Base-by-base conservation (phyloP, 805 yeast species). In the Monosporozyma servazzii region DNA sequence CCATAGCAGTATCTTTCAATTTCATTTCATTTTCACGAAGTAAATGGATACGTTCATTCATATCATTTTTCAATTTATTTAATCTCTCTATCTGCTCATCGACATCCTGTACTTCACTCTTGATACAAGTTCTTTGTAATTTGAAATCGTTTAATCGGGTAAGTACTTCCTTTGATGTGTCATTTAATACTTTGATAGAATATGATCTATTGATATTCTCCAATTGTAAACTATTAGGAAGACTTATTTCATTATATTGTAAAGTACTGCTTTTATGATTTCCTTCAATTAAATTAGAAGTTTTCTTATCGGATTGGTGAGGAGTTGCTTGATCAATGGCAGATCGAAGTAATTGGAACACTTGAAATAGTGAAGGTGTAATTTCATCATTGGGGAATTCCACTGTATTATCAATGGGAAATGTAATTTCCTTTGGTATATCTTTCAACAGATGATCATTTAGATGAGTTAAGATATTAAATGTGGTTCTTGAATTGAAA, bases 331-430 rank as follows among this genome's bases (percentile, higher is more conserved):
- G 18, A 10, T 15, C 74, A 64, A 71, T 1, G 81, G 80, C 36
- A 75, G 62, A 2, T 78, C 71, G 6, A 0, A 78, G 71, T 3
- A 88, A 86, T 58, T 74, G 73, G 61, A 85, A 82, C 1, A 90
- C 89, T 64, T 84, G 90, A 59, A 77, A 82, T 21, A 85, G 66
- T 2, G 88, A 79, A 55, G 78, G 51, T n/a, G 11, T 20, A 79
- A 7, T 62, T 21, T 50, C 51, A 79, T 9, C 63, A 58, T 45
- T 36, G 17, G 27, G 37, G 15, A 45, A 37, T 3, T 29, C n/a
- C 23, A 33, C 23, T 21, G 18, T 20, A 23, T 45, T 45, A 13
- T 21, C 30, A 15, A 20, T 13, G 3, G 48, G 48, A 10, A 45
- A 45, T 29, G 47, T 46, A 48, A 13, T 46, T 41, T 30, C 48